phyloP scores from a whole-genome alignment of 1,139 yeast species.

The Taiozyma sp. region DNA sequence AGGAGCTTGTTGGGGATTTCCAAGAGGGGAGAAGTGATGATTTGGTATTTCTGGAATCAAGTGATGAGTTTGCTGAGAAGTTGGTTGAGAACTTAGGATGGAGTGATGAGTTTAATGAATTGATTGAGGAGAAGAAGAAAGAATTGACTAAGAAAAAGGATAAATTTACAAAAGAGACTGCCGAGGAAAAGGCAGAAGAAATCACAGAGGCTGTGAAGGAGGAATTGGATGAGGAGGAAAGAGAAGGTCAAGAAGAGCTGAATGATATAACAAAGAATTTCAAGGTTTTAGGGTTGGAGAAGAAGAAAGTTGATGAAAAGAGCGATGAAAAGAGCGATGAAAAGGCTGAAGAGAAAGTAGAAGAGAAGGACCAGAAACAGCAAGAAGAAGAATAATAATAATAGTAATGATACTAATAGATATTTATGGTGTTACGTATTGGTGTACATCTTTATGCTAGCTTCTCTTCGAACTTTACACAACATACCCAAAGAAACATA shows the following conservation, averaged over 20 bases:
- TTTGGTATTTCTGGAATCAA: conserved; percentile 49
- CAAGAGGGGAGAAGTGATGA: conserved; percentile 51
- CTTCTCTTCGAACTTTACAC: too few species aligned
- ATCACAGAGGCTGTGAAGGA: conserved; percentile 4
- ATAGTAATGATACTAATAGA: too few species aligned
- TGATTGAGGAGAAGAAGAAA: conserved; percentile 23
- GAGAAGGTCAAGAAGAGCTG: background rate
- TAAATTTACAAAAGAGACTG: background rate
- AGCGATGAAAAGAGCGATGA: background rate
- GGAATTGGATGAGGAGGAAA: conserved; percentile 1
- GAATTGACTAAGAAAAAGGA: background rate
- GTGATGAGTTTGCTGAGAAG: conserved; percentile 55
- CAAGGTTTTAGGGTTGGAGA: conserved; percentile 1
- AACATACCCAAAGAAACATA: too few species aligned
- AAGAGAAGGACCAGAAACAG: too few species aligned
- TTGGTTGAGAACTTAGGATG: conserved; percentile 59
- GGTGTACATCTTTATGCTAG: too few species aligned
- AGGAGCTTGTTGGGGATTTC: conserved; percentile 74
- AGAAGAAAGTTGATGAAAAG: background rate
- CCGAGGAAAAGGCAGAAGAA: conserved; percentile 2
- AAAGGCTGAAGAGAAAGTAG: background rate
- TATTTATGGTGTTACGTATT: too few species aligned
- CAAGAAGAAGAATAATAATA: too few species aligned
- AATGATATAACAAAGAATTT: background rate
- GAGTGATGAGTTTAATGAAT: conserved; percentile 42